Percentiles rank a stretch among this genome's conserved stretches.
Evolutionary conservation across 331 rosid species (phyloP).

Genomic region (Quercus tomentella): DNA sequence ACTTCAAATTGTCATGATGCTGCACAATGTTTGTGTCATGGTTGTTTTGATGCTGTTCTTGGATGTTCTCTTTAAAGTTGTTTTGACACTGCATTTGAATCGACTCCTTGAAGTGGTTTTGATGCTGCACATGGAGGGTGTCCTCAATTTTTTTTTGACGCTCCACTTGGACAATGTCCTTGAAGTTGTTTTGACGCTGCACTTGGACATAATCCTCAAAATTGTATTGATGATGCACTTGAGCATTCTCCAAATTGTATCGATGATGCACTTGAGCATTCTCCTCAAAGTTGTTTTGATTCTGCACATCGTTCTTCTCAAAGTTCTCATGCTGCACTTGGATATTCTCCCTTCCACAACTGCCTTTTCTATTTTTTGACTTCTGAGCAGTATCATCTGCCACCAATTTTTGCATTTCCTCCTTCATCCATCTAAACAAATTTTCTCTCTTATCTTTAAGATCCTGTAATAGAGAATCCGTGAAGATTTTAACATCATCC

Average conservation of each 20-base stretch:
- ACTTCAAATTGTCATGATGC: constrained; percentile 4
- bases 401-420: constrained; percentile 25
- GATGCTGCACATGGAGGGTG: background rate
- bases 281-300: background rate
- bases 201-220: background rate
- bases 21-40: background rate
- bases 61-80: background rate
- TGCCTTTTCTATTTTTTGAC: background rate
- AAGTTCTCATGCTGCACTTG: background rate
- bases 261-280: background rate
- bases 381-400: background rate
- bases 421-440: constrained; percentile 23
- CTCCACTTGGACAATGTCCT: background rate
- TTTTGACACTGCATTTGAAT: constrained; percentile 2
- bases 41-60: background rate
- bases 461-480: constrained; percentile 25
- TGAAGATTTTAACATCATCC: constrained; percentile 24
- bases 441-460: constrained; percentile 24
- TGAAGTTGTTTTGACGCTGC: background rate
- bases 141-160: background rate
- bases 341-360: background rate
- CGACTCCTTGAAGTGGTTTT: background rate
- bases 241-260: background rate
- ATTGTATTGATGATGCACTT: constrained; percentile 1
- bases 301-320: background rate